Evolutionary conservation across 495 filamentous ascomycete species (phyloP).

Genomic region (Viridothelium virens): DNA sequence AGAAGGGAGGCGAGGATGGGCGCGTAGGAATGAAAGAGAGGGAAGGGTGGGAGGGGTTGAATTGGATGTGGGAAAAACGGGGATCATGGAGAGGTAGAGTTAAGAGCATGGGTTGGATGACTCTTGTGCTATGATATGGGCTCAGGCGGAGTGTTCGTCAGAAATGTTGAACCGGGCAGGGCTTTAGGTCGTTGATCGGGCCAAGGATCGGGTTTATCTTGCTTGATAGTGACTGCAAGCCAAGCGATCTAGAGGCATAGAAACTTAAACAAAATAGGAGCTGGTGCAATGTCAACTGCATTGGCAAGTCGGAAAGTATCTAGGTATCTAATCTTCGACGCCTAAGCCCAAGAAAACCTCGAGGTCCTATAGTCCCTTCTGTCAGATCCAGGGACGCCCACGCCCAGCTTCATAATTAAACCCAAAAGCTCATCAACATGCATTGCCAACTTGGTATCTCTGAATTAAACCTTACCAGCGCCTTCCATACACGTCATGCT

Average conservation of each 20-base stretch:
- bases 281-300: background rate
- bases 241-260: background rate
- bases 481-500: slow-evolving; percentile 13
- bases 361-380: background rate
- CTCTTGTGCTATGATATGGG: too few relatives aligned
- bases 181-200: too few relatives aligned
- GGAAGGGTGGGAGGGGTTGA: background rate
- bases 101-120: background rate
- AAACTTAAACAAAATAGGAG: background rate
- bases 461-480: slow-evolving; percentile 1
- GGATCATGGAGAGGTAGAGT: background rate
- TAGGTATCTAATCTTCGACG: too few relatives aligned
- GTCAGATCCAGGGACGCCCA: background rate
- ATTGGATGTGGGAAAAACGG: background rate
- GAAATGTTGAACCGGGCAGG: too few relatives aligned
- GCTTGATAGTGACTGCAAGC: background rate
- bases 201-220: too few relatives aligned
- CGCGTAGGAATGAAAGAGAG: background rate
- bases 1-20: too few relatives aligned
- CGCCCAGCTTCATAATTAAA: too few relatives aligned
- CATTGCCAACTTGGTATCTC: background rate
- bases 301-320: background rate
- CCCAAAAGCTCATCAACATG: too few relatives aligned
- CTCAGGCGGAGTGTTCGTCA: too few relatives aligned
- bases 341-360: background rate